These are phyloP conservation scores for Vicia villosa DNA, from an alignment of 306 rosid genomes.

Conservation along the genomic window DNA sequence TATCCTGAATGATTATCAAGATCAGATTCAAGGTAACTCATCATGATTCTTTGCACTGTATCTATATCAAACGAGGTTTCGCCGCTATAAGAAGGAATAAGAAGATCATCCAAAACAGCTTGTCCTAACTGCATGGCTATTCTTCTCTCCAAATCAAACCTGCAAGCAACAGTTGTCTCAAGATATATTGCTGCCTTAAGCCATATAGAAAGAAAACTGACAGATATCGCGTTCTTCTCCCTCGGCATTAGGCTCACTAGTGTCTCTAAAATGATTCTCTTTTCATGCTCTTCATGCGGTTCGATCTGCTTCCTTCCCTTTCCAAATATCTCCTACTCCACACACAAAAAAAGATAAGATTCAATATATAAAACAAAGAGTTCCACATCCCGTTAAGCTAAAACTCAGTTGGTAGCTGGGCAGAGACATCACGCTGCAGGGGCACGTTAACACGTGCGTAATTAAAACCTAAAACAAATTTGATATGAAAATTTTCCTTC, in stretches of 20 bases:
- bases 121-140: conserved; percentile 75
- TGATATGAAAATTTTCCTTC: background rate
- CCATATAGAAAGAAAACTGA: conserved; percentile 83
- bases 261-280: conserved; percentile 83
- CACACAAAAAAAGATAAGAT: background rate
- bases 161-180: conserved; percentile 82
- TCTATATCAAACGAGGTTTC: conserved; percentile 83
- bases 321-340: conserved; percentile 73
- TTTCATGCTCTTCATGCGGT: conserved; percentile 72
- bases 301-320: conserved; percentile 77
- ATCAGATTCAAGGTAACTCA: conserved; percentile 60
- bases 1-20: conserved; percentile 39
- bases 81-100: conserved; percentile 75
- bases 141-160: conserved; percentile 88
- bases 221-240: conserved; percentile 76
- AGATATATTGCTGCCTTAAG: conserved; percentile 78
- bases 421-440: too few relatives aligned
- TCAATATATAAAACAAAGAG: background rate
- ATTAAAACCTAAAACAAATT: background rate
- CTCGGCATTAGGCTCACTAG: conserved; percentile 82
- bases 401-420: too few relatives aligned
- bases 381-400: background rate
- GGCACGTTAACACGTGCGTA: too few relatives aligned
- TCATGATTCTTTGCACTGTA: conserved; percentile 66
- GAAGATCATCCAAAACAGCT: conserved; percentile 82